A percentile compares a stretch with the other conserved stretches of the same genome.
These are phyloP conservation scores for Mycena maculata DNA, from an alignment of 768 basidiomycete species.

Conservation along the genomic window DNA sequence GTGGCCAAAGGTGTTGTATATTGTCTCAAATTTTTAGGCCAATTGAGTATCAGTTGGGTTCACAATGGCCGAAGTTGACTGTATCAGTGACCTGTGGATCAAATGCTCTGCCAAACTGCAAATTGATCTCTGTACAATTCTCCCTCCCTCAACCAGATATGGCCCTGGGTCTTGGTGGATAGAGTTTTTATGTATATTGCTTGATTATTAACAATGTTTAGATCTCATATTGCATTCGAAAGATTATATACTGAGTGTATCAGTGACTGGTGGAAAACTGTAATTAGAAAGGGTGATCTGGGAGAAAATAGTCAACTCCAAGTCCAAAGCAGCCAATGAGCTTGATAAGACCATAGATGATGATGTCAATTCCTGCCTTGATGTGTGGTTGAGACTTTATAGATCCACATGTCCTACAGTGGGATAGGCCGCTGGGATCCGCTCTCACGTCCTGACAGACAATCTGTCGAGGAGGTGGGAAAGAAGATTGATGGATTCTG, in stretches of 20 bases:
- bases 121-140: conserved; percentile 4
- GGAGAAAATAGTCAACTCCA: too few species aligned
- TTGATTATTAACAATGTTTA: background rate
- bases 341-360: too few species aligned
- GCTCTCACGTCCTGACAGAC: too few species aligned
- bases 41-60: background rate
- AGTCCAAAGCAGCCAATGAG: too few species aligned
- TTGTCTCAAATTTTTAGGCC: conserved; percentile 1
- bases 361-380: too few species aligned
- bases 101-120: conserved; percentile 2
- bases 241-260: background rate
- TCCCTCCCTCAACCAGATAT: background rate
- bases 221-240: background rate
- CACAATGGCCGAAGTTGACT: background rate
- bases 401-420: too few species aligned
- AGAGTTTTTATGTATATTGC: background rate
- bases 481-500: too few species aligned
- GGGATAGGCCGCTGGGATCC: too few species aligned
- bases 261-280: conserved; percentile 15
- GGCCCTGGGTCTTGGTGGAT: background rate
- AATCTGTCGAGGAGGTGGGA: too few species aligned
- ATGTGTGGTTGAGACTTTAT: too few species aligned
- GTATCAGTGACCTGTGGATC: conserved; percentile 5
- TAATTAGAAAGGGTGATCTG: too few species aligned
- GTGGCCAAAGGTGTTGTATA: background rate